A percentile compares a stretch with the other conserved stretches of the same genome.
phyloP scores from a whole-genome alignment of 805 yeast species.

The Kodamaea nitidulidarum region DNA sequence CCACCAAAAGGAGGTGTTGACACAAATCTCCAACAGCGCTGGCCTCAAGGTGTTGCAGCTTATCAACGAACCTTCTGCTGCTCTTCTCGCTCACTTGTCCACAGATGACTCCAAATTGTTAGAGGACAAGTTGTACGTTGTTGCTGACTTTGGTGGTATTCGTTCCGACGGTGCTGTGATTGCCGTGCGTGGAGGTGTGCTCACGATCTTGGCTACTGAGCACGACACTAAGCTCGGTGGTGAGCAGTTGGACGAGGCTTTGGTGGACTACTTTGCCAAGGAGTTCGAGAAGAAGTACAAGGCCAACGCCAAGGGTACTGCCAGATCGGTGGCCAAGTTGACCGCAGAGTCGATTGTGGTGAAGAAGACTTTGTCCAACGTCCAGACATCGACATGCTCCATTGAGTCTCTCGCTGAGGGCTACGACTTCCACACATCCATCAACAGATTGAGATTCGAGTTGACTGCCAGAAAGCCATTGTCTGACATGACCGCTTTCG shows the following conservation, averaged over 20 bases:
- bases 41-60: conserved; percentile 81
- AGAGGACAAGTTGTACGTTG: conserved; percentile 77
- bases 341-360: conserved; percentile 76
- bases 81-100: conserved; percentile 75
- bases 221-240: conserved; percentile 88
- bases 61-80: conserved; percentile 89
- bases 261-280: conserved; percentile 80
- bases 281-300: conserved; percentile 89
- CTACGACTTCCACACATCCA: conserved; percentile 84
- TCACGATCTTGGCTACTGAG: conserved; percentile 81
- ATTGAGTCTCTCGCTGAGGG: conserved; percentile 95
- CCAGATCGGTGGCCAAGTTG: conserved; percentile 86
- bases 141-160: conserved; percentile 95
- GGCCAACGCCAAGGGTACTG: conserved; percentile 73
- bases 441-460: conserved; percentile 93
- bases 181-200: conserved; percentile 89
- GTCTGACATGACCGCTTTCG: conserved; percentile 70
- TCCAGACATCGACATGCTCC: conserved; percentile 83
- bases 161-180: conserved; percentile 94
- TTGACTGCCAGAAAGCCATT: conserved; percentile 77
- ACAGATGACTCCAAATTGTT: conserved; percentile 41
- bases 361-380: conserved; percentile 89
- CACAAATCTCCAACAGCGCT: conserved; percentile 59
- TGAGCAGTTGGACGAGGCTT: conserved; percentile 71
- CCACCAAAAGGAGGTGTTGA: conserved; percentile 63